A percentile compares a stretch with the other conserved stretches of the same genome.
These are phyloP conservation scores for Penicillium cinerascens DNA, from an alignment of 495 filamentous ascomycete genomes.

Conservation along the genomic window DNA sequence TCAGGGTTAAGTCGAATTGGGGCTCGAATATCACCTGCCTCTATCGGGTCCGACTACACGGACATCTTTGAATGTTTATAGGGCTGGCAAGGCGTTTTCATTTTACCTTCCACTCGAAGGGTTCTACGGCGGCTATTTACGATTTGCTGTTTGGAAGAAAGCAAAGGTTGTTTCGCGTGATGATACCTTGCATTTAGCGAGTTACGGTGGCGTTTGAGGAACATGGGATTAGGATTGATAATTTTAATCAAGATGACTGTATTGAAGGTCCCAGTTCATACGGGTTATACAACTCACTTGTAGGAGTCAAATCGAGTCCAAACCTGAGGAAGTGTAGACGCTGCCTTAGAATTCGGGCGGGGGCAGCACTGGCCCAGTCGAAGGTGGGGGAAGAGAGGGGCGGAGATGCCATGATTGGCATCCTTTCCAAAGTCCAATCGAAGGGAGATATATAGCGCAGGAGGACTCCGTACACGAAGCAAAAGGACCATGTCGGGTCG, in stretches of 20 bases:
- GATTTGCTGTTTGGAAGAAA: neutral
- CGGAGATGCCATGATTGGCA: neutral
- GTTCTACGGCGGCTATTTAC: neutral
- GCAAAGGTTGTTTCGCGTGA: neutral
- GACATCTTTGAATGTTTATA: conserved; percentile 27
- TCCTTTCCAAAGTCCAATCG: neutral
- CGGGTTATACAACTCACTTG: no score
- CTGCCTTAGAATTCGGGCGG: conserved; percentile 4
- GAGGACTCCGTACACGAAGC: neutral
- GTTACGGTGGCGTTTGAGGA: conserved; percentile 12
- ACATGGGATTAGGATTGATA: neutral
- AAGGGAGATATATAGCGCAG: neutral
- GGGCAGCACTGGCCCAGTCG: neutral
- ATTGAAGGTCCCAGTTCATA: no score
- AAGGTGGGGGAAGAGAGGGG: neutral
- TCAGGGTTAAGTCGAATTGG: conserved; percentile 49
- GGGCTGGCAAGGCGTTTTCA: neutral
- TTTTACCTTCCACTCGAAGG: neutral
- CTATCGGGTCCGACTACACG: conserved; percentile 44
- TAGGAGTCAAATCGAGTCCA: neutral
- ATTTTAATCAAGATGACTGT: neutral
- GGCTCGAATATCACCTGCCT: conserved; percentile 44
- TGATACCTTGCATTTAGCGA: conserved; percentile 25
- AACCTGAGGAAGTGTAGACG: neutral
- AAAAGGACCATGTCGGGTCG: no score